Conservation (phyloP, 345 rosid species). For the Boechera retrofracta region DNA sequence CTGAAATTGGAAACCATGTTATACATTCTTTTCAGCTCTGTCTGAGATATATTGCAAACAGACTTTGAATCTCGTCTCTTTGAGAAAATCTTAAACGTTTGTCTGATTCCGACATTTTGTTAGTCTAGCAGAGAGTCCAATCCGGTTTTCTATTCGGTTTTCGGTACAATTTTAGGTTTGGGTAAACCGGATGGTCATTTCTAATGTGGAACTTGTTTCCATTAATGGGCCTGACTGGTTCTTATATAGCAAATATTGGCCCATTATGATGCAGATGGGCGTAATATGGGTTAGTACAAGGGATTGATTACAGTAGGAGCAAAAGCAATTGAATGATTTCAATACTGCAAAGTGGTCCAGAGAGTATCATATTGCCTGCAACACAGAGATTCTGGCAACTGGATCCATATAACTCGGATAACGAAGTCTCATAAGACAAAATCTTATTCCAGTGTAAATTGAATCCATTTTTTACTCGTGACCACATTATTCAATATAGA, state of each 20-base stretch:
- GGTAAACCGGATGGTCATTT: not conserved
- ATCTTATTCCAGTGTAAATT: slow-evolving; percentile 28
- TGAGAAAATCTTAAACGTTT: not conserved
- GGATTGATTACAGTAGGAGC: slow-evolving; percentile 27
- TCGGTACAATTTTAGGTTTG: not conserved
- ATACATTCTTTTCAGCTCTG: slow-evolving; percentile 33
- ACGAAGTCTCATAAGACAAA: slow-evolving; percentile 48
- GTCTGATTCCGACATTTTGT: too few species aligned
- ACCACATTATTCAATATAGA: slow-evolving; percentile 29
- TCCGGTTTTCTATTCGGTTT: not conserved
- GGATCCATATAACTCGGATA: slow-evolving; percentile 46
- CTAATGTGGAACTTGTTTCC: not conserved
- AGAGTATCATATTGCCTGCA: slow-evolving; percentile 41
- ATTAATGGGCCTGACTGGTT: slow-evolving; percentile 24
- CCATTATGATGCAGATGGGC: not conserved
- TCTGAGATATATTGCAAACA: slow-evolving; percentile 23
- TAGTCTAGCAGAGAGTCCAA: not conserved
- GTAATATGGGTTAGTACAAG: not conserved
- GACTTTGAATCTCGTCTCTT: slow-evolving; percentile 10
- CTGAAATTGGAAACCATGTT: slow-evolving; percentile 30
- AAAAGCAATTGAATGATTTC: slow-evolving; percentile 40
- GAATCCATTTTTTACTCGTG: slow-evolving; percentile 37
- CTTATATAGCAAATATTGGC: not conserved
- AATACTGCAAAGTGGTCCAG: slow-evolving; percentile 43
- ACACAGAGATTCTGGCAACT: slow-evolving; percentile 45